Conservation (phyloP, 768 basidiomycete species). For the Termitomyces sp. region DNA sequence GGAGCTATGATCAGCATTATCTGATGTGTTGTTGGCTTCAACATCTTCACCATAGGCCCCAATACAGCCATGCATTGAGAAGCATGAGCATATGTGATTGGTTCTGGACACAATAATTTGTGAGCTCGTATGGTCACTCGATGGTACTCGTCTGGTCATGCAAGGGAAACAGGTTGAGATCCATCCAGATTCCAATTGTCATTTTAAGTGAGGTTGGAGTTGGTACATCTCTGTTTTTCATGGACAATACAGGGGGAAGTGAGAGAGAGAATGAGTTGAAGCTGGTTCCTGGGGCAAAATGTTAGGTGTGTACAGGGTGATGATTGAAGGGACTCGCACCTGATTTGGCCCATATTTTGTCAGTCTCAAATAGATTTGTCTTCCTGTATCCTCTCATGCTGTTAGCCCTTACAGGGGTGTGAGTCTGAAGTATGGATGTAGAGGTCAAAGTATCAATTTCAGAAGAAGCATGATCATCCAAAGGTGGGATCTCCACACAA, state of each 20-base stretch:
- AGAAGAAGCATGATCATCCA: neutral
- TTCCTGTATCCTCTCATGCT: constrained; percentile 77
- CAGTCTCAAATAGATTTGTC: constrained; percentile 74
- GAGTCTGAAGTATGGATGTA: constrained; percentile 2
- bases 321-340: constrained; percentile 42
- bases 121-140: constrained; percentile 82
- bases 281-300: constrained; percentile 49
- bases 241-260: neutral
- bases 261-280: constrained; percentile 36
- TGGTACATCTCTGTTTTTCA: constrained; percentile 32
- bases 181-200: constrained; percentile 87
- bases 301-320: neutral
- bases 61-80: constrained; percentile 76
- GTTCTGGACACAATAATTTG: constrained; percentile 52
- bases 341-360: constrained; percentile 78
- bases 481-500: constrained; percentile 4
- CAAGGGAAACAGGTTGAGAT: constrained; percentile 56
- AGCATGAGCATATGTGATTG: constrained; percentile 62
- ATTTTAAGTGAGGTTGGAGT: constrained; percentile 53
- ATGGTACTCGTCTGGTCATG: constrained; percentile 44
- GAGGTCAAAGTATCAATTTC: neutral
- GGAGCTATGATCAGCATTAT: neutral
- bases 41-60: constrained; percentile 29
- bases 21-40: neutral
- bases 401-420: constrained; percentile 52